A percentile compares a stretch with the other conserved stretches of the same genome.
Evolutionary conservation across 2,329 filamentous ascomycete genomes (phyloP).

Genomic region (Colletotrichum lindemuthianum): DNA sequence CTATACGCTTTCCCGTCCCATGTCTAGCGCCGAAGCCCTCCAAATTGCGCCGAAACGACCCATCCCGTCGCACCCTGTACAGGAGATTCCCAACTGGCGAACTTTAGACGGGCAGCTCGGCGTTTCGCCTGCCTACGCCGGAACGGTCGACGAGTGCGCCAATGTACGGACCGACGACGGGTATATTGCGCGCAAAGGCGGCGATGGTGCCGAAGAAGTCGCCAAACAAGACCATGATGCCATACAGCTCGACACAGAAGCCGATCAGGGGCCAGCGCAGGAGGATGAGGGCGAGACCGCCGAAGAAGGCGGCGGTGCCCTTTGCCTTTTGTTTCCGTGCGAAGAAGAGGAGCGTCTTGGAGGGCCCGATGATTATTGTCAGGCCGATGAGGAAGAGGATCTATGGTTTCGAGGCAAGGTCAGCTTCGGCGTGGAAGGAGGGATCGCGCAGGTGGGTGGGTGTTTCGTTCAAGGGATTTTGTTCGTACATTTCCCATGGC

Average conservation of each 20-base stretch:
- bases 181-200: slow-evolving; percentile 84
- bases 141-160: slow-evolving; percentile 76
- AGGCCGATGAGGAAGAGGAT: slow-evolving; percentile 98
- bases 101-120: slow-evolving; percentile 78
- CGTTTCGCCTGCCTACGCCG: slow-evolving; percentile 76
- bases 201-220: slow-evolving; percentile 96
- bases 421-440: background rate
- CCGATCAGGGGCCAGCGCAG: slow-evolving; percentile 91
- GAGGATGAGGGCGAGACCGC: slow-evolving; percentile 85
- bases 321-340: slow-evolving; percentile 91
- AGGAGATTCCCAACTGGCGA: background rate
- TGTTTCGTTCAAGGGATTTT: background rate
- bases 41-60: slow-evolving; percentile 3
- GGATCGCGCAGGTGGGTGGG: background rate
- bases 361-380: slow-evolving; percentile 91
- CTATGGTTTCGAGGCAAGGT: slow-evolving; percentile 54
- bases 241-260: slow-evolving; percentile 91
- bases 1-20: slow-evolving; percentile 12
- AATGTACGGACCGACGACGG: slow-evolving; percentile 88
- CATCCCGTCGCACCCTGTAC: background rate
- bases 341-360: slow-evolving; percentile 95
- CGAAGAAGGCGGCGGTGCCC: slow-evolving; percentile 88
- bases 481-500: slow-evolving; percentile 94
- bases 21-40: slow-evolving; percentile 29
- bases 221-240: slow-evolving; percentile 92